These are phyloP conservation scores for Podospora tetraspora DNA, from an alignment of 495 filamentous ascomycete genomes.

Conservation along the genomic window DNA sequence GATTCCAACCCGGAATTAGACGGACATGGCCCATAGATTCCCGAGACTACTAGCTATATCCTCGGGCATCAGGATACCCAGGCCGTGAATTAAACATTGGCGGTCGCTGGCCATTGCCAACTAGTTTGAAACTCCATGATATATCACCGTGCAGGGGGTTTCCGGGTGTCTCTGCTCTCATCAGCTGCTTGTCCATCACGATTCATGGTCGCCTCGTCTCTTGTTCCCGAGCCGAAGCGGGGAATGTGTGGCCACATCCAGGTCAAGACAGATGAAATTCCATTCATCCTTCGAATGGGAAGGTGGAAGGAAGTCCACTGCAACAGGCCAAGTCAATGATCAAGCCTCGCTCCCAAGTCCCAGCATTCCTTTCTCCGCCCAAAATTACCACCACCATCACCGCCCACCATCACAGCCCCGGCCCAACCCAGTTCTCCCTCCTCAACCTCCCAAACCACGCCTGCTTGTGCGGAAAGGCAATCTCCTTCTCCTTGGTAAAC, in stretches of 20 bases:
- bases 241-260: neutral
- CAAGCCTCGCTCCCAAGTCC: neutral
- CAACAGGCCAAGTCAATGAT: neutral
- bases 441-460: slow-evolving; percentile 77
- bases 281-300: neutral
- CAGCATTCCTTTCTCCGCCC: neutral
- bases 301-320: neutral
- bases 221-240: neutral
- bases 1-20: neutral
- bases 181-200: too few species aligned
- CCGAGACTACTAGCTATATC: neutral
- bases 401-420: slow-evolving; percentile 51
- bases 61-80: neutral
- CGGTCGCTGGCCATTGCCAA: too few species aligned
- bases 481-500: slow-evolving; percentile 83
- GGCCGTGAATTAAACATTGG: neutral
- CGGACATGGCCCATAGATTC: neutral
- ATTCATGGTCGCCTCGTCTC: neutral
- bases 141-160: too few species aligned
- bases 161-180: too few species aligned
- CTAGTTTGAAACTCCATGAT: too few species aligned
- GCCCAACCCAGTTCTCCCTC: slow-evolving; percentile 78
- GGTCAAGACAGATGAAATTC: neutral
- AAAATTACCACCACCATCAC: neutral
- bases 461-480: slow-evolving; percentile 90